Conservation (phyloP, 129 eudicot genomes). For the Flaveria robusta region DNA sequence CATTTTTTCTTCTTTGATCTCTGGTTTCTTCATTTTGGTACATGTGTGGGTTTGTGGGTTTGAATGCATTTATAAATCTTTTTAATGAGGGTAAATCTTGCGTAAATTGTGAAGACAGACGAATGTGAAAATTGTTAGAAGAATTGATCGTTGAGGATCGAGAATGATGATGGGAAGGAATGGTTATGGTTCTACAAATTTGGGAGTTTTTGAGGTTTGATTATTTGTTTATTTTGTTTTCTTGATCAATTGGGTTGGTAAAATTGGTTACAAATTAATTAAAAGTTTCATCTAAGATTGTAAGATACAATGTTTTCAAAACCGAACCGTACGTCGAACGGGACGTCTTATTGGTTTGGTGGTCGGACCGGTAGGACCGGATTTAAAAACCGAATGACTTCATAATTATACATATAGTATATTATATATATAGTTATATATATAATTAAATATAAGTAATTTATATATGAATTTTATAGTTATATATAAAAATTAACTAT, state of each 20-base stretch:
- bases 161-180: slow-evolving; percentile 33
- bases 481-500: too few species aligned
- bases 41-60: slow-evolving; percentile 38
- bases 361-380: too few species aligned
- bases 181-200: slow-evolving; percentile 15
- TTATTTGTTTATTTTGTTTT: background rate
- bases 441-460: too few species aligned
- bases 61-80: slow-evolving; percentile 25
- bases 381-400: too few species aligned
- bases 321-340: too few species aligned
- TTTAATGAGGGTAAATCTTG: background rate
- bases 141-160: slow-evolving; percentile 16
- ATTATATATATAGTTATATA: too few species aligned
- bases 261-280: background rate
- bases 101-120: slow-evolving; percentile 7
- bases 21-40: slow-evolving; percentile 35
- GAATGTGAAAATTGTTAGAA: slow-evolving; percentile 1
- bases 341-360: too few species aligned
- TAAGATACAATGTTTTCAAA: too few species aligned
- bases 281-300: too few species aligned
- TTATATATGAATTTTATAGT: too few species aligned
- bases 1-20: slow-evolving; percentile 38
- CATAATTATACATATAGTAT: too few species aligned
- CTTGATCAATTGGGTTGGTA: background rate
- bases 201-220: slow-evolving; percentile 29